Evolutionary conservation across 345 rosid species (phyloP).

Genomic region (Pseudoturritis turrita): DNA sequence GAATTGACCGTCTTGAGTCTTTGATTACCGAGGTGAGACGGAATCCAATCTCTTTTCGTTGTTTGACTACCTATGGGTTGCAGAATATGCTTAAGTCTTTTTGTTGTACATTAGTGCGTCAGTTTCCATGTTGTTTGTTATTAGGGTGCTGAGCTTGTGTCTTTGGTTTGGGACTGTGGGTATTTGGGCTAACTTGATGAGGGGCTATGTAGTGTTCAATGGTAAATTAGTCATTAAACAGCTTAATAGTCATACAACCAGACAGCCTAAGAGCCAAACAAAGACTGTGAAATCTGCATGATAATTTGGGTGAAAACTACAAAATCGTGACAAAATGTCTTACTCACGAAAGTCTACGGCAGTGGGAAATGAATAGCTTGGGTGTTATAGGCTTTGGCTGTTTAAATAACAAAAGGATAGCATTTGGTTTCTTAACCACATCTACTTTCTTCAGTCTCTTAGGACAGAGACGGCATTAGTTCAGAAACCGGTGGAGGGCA

Average conservation of each 20-base stretch:
- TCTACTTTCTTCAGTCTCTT: constrained; percentile 53
- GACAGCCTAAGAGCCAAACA: not conserved
- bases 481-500: constrained; percentile 39
- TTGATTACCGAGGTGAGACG: constrained; percentile 70
- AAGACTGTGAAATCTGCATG: not conserved
- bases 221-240: not conserved
- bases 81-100: not conserved
- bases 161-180: not conserved
- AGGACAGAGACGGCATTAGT: constrained; percentile 66
- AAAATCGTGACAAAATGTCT: not conserved
- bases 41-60: not conserved
- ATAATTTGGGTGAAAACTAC: not conserved
- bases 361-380: not conserved
- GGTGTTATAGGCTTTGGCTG: not conserved
- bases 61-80: not conserved
- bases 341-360: not conserved
- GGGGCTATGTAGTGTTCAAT: not conserved
- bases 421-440: not conserved
- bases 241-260: not conserved
- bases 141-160: not conserved
- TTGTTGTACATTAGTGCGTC: not conserved
- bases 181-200: not conserved
- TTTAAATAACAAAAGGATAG: not conserved
- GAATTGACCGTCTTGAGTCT: constrained; percentile 91
- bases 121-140: not conserved